Evolutionary conservation across 768 basidiomycete species (phyloP).

Genomic region (Trametes cubensis): DNA sequence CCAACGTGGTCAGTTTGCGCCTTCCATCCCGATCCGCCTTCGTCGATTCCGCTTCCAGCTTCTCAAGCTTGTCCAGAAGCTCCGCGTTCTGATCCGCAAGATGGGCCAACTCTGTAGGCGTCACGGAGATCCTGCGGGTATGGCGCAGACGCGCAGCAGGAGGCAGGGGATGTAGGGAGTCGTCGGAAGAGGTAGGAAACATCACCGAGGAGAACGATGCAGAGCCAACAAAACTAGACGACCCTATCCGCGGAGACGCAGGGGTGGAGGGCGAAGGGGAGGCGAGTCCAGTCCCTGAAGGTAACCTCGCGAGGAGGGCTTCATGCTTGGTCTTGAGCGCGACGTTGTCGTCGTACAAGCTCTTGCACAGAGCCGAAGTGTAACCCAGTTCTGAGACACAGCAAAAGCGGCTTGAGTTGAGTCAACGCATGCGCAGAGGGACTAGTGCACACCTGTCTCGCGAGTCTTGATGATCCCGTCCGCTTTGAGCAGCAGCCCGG

Average conservation of each 20-base stretch:
- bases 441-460: conserved; percentile 63
- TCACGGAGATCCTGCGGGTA: conserved; percentile 58
- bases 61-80: conserved; percentile 73
- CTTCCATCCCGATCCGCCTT: conserved; percentile 69
- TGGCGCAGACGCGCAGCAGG: conserved; percentile 21
- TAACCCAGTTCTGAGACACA: conserved; percentile 59
- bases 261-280: conserved; percentile 29
- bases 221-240: conserved; percentile 12
- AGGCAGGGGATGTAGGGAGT: conserved; percentile 7
- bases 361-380: conserved; percentile 70
- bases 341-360: conserved; percentile 68
- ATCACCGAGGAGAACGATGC: conserved; percentile 10
- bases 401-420: background rate
- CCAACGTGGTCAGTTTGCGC: conserved; percentile 68
- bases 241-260: conserved; percentile 22
- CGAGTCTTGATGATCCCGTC: conserved; percentile 76
- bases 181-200: conserved; percentile 16
- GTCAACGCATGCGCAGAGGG: conserved; percentile 1
- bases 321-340: conserved; percentile 73
- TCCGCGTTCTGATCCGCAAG: conserved; percentile 86
- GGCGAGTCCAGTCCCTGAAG: conserved; percentile 27
- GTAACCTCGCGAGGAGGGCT: conserved; percentile 66
- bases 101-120: conserved; percentile 66
- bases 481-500: conserved; percentile 69
- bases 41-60: conserved; percentile 69